These are phyloP conservation scores for Candida sakaeoensis DNA, from an alignment of 805 yeast genomes.

Conservation along the genomic window DNA sequence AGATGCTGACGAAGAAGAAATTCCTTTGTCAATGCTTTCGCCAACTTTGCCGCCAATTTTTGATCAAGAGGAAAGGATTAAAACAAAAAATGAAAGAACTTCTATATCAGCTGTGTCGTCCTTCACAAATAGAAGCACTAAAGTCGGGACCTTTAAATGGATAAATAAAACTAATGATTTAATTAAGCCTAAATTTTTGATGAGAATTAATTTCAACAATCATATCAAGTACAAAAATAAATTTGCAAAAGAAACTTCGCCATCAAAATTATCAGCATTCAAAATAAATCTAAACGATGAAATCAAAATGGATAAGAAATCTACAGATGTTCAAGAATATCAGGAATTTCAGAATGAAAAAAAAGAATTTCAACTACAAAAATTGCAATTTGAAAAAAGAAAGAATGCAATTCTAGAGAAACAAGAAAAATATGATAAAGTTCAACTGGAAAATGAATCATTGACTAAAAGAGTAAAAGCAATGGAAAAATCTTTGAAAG, in stretches of 20 bases:
- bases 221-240: slow-evolving; percentile 15
- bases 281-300: slow-evolving; percentile 4
- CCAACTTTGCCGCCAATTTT: slow-evolving; percentile 33
- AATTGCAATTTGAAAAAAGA: background rate
- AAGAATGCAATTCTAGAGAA: background rate
- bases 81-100: background rate
- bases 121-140: slow-evolving; percentile 8
- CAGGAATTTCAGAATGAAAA: slow-evolving; percentile 5
- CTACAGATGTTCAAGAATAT: slow-evolving; percentile 1
- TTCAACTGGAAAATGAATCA: background rate
- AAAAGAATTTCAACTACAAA: background rate
- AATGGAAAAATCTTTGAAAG: slow-evolving; percentile 5
- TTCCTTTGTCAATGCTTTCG: slow-evolving; percentile 29
- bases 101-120: background rate
- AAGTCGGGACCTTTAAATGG: slow-evolving; percentile 18
- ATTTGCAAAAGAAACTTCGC: slow-evolving; percentile 3
- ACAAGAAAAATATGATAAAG: background rate
- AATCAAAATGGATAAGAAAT: background rate
- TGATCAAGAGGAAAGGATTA: background rate
- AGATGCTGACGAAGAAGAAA: slow-evolving; percentile 19
- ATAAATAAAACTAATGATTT: slow-evolving; percentile 26
- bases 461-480: background rate
- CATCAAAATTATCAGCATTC: slow-evolving; percentile 12
- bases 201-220: slow-evolving; percentile 18
- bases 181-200: slow-evolving; percentile 14